phyloP scores from a whole-genome alignment of 768 basidiomycete genomes.

The Russula vinacea region DNA sequence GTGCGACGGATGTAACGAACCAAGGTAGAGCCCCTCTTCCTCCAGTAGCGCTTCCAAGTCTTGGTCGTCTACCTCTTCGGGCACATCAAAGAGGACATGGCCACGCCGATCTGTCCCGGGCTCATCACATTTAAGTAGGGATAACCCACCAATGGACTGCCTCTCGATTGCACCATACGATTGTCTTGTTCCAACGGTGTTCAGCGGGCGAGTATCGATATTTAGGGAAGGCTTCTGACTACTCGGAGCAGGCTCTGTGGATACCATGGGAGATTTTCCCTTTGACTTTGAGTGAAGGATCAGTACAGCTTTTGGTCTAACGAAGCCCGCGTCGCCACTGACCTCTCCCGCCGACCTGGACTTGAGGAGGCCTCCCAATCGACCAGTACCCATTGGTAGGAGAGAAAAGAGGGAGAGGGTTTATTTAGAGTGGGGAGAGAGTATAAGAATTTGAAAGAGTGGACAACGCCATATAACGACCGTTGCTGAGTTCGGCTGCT shows the following conservation, averaged over 20 bases:
- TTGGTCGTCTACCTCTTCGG: slow-evolving; percentile 26
- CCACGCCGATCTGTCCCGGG: slow-evolving; percentile 22
- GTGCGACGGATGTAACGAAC: slow-evolving; percentile 5
- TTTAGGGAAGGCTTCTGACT: slow-evolving; percentile 12
- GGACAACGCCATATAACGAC: slow-evolving; percentile 7
- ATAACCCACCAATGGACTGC: neutral
- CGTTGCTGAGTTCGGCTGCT: neutral
- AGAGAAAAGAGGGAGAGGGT: neutral
- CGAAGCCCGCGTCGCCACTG: neutral
- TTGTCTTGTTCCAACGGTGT: slow-evolving; percentile 4
- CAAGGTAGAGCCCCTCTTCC: slow-evolving; percentile 27
- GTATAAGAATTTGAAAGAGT: slow-evolving; percentile 7
- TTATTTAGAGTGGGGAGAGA: neutral
- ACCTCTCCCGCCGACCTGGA: slow-evolving; percentile 12
- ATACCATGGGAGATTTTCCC: slow-evolving; percentile 22
- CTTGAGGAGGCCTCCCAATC: slow-evolving; percentile 15
- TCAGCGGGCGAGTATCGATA: slow-evolving; percentile 16
- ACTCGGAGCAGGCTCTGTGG: neutral
- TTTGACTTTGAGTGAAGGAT: slow-evolving; percentile 14
- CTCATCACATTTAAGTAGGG: slow-evolving; percentile 1
- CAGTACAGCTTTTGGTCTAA: neutral
- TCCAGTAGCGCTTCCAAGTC: slow-evolving; percentile 22
- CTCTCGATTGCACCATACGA: slow-evolving; percentile 24
- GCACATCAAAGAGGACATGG: slow-evolving; percentile 21
- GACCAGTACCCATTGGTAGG: slow-evolving; percentile 7